Base-by-base conservation (phyloP, 2,329 filamentous ascomycete species). In the Ophiostoma sp. region DNA sequence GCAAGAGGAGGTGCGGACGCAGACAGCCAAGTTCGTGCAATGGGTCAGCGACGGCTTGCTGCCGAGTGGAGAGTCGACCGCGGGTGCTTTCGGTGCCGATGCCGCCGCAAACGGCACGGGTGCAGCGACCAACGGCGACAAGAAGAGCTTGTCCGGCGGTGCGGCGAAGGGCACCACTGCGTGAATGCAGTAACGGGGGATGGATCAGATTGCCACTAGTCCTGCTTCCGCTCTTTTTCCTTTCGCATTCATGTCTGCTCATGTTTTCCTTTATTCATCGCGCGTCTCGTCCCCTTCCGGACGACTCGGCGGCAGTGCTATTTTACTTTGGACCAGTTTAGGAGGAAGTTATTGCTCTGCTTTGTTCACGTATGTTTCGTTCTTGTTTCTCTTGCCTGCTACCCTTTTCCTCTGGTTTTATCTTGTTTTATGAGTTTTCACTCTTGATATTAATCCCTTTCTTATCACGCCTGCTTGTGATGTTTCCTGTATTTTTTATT, bases 1-100 rank as follows among this genome's bases (percentile, higher is more conserved):
- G 76, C 90, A 91, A 78, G 90, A 90, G 72, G 85, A 89, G 74
- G 87, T 90, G n/a, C 82, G 89, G 75, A 86, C 89, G 77, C 87
- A 87, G 72, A 93, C 93, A 79, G 86, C 88, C 74, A 84, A 85
- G 69, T 87, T 83, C 73, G 78, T 81, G 72, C 81, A 78, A 69
- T 87, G 84, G 82, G 77, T 81, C 73, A 80, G 81, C 62, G 82
- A 85, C 40, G 84, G 82, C 14, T 70, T 72, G 40, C 45, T 70
- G 68, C 70, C 69, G 49, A 64, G 64, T 1, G 63, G 65, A 16
- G 65, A 64, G 27, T 16, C 66, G 4, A 5, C 65, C n/a, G 41
- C 45, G 9, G 49, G 40, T 36, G 36, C 5, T 11, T 38, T 36
- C 52, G 12, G 66, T 45, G 7, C 45, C 52, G 7, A 12, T 49